Conservation (phyloP, 2,329 filamentous ascomycete species). For the Diaporthe nobilis region DNA sequence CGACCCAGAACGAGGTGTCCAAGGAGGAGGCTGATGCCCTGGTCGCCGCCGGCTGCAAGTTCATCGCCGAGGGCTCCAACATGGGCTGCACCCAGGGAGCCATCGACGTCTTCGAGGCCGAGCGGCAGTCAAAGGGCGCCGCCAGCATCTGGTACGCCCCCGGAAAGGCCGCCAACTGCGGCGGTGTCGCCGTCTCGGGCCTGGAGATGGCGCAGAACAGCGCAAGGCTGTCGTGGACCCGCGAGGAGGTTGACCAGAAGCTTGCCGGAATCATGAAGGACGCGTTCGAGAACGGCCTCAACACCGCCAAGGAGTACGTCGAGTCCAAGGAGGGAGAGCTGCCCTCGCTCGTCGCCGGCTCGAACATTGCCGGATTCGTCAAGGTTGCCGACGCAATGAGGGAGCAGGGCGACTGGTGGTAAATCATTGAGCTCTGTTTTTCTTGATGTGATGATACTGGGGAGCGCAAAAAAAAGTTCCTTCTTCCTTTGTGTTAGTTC, state of each 20-base stretch:
- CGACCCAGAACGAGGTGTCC: slow-evolving; percentile 98
- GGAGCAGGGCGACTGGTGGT: slow-evolving; percentile 96
- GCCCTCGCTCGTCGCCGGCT: slow-evolving; percentile 90
- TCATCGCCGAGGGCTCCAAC: slow-evolving; percentile 97
- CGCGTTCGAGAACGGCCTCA: slow-evolving; percentile 90
- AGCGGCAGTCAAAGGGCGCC: slow-evolving; percentile 77
- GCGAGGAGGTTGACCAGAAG: slow-evolving; percentile 90
- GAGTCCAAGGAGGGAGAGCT: slow-evolving; percentile 83
- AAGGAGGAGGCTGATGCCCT: slow-evolving; percentile 90
- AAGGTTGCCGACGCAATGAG: slow-evolving; percentile 97
- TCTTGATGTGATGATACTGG: slow-evolving; percentile 1
- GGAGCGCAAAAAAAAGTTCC: slow-evolving; percentile 23
- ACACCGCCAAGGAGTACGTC: slow-evolving; percentile 92
- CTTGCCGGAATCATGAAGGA: slow-evolving; percentile 96
- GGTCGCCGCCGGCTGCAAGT: slow-evolving; percentile 81
- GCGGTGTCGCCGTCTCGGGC: slow-evolving; percentile 96
- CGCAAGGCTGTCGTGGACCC: slow-evolving; percentile 83
- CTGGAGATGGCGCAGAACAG: slow-evolving; percentile 99
- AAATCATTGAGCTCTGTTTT: slow-evolving; percentile 11
- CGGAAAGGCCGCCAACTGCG: slow-evolving; percentile 97
- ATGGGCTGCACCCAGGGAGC: slow-evolving; percentile 98
- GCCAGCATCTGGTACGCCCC: slow-evolving; percentile 93
- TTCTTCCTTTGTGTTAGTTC: slow-evolving; percentile 25
- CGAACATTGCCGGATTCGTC: slow-evolving; percentile 97
- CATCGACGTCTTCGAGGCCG: slow-evolving; percentile 91